Percentiles rank a stretch among this genome's conserved stretches.
phyloP scores from a whole-genome alignment of 257 asterid species.

The Scutellaria barbata region DNA sequence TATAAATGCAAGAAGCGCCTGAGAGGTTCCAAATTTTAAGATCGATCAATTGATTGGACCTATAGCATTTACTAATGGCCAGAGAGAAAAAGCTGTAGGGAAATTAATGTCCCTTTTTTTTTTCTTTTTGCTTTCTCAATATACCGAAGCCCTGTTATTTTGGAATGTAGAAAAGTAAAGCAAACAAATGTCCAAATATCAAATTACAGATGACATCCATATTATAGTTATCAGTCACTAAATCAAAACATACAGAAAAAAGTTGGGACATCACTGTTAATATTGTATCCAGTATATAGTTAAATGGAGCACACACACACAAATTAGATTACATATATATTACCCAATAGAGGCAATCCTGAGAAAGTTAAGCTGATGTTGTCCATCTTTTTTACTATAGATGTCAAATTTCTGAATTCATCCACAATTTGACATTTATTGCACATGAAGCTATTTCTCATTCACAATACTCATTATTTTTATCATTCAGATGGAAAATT shows the following conservation, averaged over 20 bases:
- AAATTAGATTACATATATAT: not conserved
- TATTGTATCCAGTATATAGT: constrained; percentile 7
- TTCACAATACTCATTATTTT: constrained; percentile 23
- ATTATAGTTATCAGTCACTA: constrained; percentile 20
- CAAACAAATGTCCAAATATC: not conserved
- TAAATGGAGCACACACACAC: not conserved
- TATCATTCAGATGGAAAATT: not conserved
- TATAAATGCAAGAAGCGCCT: constrained; percentile 17
- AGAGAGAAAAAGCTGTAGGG: constrained; percentile 3
- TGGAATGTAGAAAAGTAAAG: not conserved
- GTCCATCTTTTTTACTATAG: constrained; percentile 13
- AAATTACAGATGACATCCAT: constrained; percentile 6
- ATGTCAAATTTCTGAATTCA: not conserved
- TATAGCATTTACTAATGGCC: constrained; percentile 21
- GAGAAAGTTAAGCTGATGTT: constrained; percentile 18
- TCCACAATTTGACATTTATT: not conserved
- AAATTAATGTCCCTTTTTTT: constrained; percentile 1
- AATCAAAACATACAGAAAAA: constrained; percentile 26
- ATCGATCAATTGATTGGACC: constrained; percentile 17
- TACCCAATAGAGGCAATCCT: not conserved
- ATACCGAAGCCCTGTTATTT: constrained; percentile 5
- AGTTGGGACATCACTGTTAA: constrained; percentile 12
- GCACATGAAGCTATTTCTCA: constrained; percentile 17
- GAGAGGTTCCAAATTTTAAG: constrained; percentile 11
- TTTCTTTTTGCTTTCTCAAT: not conserved